Evolutionary conservation across 805 yeast genomes (phyloP), one percentile per base, ranked within the genome.

Genomic region (Metschnikowia shivogae): DNA sequence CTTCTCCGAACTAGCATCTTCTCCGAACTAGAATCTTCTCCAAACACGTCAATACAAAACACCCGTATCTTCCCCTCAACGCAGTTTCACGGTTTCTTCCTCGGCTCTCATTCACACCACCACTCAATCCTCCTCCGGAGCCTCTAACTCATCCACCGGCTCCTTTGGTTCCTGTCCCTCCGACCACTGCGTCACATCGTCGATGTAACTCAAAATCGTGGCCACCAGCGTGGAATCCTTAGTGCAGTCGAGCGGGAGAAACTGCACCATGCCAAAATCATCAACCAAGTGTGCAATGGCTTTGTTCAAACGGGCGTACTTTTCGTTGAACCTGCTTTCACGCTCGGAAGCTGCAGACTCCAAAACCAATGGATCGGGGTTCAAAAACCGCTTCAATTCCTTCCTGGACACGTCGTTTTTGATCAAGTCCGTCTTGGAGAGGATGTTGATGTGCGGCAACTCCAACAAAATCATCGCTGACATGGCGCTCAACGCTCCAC

Each of bases 221-320:
- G 84, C 80, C 19, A 93, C 84, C 39, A 89, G 78, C 35, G 82
- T 88, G 39, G 89, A 81, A 37, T 82, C 84, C 56, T 74, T 73
- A 26, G 73, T 63, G 53, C 82, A 77, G 59, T 89, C 95, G 51
- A 93, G 73, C 0, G 99, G 98, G 53, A 93, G 68, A 60, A 89
- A 93, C 62, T 93, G 97, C 3, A 93, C 97, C 99, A 93, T 93
- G 6, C 99, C 99, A 63, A 93, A 93, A 58, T 93, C 99, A 60
- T 93, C 98, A 30, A 90, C 95, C 54, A 93, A 71, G 51, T 85
- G 82, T 0, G 97, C 97, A 54, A 93, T 89, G 12, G 90, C 77
- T 54, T 78, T 77, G 62, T 89, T 92, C 48, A 93, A 74, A 49
- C 73, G 79, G 32, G 82, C 76, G 59, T 82, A 92, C 57, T 77